A percentile compares a stretch with the other conserved stretches of the same genome.
Conservation (phyloP, 805 yeast species). For the Yamadazyma insecticola region DNA sequence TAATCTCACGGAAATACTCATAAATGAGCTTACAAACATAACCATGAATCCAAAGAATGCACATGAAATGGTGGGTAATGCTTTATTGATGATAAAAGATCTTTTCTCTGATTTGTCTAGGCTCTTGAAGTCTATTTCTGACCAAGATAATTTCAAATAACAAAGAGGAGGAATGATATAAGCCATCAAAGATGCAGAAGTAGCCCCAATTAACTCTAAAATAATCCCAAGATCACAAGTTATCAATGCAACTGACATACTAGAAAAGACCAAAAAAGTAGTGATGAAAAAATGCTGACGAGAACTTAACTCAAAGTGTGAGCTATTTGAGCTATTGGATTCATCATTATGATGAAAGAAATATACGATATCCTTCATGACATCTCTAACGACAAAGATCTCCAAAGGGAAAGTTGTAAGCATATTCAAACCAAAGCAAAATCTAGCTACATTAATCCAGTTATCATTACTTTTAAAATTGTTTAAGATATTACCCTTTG, state of each 20-base stretch:
- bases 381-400: constrained; percentile 86
- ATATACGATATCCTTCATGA: constrained; percentile 59
- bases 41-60: constrained; percentile 69
- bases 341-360: constrained; percentile 15
- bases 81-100: constrained; percentile 32
- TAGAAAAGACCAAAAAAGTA: constrained; percentile 54
- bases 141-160: constrained; percentile 58
- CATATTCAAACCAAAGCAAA: constrained; percentile 91
- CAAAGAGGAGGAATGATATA: constrained; percentile 89
- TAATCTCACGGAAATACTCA: constrained; percentile 53
- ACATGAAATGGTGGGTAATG: constrained; percentile 56
- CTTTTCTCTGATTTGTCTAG: constrained; percentile 19
- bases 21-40: constrained; percentile 76
- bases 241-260: constrained; percentile 71
- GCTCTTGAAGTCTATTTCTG: constrained; percentile 28
- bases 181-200: constrained; percentile 90
- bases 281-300: constrained; percentile 62
- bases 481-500: constrained; percentile 84
- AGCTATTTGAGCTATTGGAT: constrained; percentile 11
- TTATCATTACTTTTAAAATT: constrained; percentile 75
- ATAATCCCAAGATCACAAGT: constrained; percentile 90
- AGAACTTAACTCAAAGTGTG: constrained; percentile 38
- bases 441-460: constrained; percentile 78
- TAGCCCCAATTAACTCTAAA: constrained; percentile 85
- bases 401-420: constrained; percentile 88